A percentile compares a stretch with the other conserved stretches of the same genome.
These are phyloP conservation scores for Petasospora fabianii DNA, from an alignment of 1,139 yeast species.

Conservation along the genomic window DNA sequence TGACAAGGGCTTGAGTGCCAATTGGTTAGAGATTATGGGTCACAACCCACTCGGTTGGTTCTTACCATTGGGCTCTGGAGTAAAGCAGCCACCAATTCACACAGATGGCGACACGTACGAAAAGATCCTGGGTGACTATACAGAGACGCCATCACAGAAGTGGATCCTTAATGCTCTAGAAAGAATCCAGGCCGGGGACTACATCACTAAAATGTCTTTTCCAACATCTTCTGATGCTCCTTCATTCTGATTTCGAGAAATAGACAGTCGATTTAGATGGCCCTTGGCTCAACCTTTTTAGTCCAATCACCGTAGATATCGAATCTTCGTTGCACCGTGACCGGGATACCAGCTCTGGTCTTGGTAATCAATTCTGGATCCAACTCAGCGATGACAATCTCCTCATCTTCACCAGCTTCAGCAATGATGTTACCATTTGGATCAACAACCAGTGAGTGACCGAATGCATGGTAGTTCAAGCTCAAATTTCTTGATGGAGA, in stretches of 20 bases:
- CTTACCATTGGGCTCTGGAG: slow-evolving; percentile 18
- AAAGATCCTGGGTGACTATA: slow-evolving; percentile 18
- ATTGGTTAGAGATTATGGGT: slow-evolving; percentile 26
- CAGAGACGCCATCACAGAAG: slow-evolving; percentile 11
- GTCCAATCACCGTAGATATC: slow-evolving; percentile 46
- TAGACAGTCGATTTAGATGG: no score
- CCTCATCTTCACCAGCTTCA: slow-evolving; percentile 86
- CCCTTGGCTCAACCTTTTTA: slow-evolving; percentile 14
- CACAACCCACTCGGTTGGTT: slow-evolving; percentile 17
- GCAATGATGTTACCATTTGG: slow-evolving; percentile 78
- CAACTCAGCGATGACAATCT: slow-evolving; percentile 73
- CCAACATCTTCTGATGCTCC: no score
- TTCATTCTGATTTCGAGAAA: no score
- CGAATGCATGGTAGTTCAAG: slow-evolving; percentile 83
- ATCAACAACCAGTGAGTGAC: slow-evolving; percentile 84
- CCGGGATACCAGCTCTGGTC: slow-evolving; percentile 73
- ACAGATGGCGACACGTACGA: slow-evolving; percentile 3
- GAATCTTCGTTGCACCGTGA: slow-evolving; percentile 74
- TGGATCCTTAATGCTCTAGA: slow-evolving; percentile 6
- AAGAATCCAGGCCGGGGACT: slow-evolving; percentile 14
- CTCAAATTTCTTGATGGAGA: slow-evolving; percentile 83
- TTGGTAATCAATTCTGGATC: slow-evolving; percentile 59
- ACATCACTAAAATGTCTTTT: slow-evolving; percentile 9
- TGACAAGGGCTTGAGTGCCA: slow-evolving; percentile 26
- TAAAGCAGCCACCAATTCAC: slow-evolving; percentile 3